Base-by-base conservation (phyloP, 352 stramenopile genomes). In the Globisporangium takayamanum region DNA sequence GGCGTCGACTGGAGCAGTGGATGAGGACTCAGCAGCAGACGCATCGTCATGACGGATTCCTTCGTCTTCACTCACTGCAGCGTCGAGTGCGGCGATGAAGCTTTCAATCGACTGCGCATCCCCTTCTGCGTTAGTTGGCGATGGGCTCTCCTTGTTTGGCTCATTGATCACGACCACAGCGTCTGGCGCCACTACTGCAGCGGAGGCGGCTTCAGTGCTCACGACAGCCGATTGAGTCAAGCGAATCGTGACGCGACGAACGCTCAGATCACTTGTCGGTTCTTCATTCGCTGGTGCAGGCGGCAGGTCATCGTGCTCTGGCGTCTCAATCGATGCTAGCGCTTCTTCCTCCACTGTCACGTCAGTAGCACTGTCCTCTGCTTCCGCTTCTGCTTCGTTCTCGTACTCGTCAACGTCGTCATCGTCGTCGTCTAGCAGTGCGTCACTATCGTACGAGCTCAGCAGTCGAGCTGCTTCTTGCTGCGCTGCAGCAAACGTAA, bases 381-480 rank as follows among this genome's bases (percentile, higher is more conserved):
- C 22, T 36, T 20, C n/a, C 18, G 16, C 45, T 3, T 7, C 10
- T 12, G 5, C 33, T 10, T 10, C 33, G 5, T 5, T 8, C 5
- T 8, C 30, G 30, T 36, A 41, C 2, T 37, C 26, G 3, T 33
- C 22, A 6, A 30, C 25, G 5, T 50, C 41, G 15, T 28, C 18
- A 10, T 14, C 25, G 3, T 41, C 51, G 3, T 46, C 59, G 6
- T 11, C 11, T 3, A 41, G 22, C 18, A 28, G 2, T 14, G n/a
- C 18, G 7, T 28, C 51, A 2, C 51, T 37, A 1, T 51, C 36
- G 7, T 39, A 49, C 16, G 37, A 45, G 33, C 42, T 37, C 59
- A 64, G 52, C 59, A 64, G 28, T 6, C 53, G 59, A 26, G 59
- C 46, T 2, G 59, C 59, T 16, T 64, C 51, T 20, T 44, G 36